Percentiles rank a stretch among this genome's conserved stretches.
Conservation (phyloP, 2,329 filamentous ascomycete genomes). For the Mycosphaerella sp. region DNA sequence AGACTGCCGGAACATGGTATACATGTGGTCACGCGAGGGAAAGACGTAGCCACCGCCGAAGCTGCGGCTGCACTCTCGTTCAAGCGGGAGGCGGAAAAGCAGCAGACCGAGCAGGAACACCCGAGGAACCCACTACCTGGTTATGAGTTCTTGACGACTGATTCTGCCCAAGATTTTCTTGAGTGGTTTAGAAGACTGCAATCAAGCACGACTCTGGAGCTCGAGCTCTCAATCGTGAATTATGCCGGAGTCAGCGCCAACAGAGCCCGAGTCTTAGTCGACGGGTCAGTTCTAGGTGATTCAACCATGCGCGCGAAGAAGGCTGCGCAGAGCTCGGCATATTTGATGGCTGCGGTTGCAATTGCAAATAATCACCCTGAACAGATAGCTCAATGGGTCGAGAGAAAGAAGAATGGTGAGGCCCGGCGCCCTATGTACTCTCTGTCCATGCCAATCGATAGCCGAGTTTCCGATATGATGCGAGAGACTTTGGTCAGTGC, state of each 20-base stretch:
- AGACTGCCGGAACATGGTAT: conserved; percentile 35
- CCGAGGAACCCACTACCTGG: neutral
- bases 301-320: conserved; percentile 32
- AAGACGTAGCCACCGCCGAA: conserved; percentile 30
- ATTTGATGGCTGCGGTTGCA: conserved; percentile 35
- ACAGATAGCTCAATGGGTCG: conserved; percentile 32
- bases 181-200: conserved; percentile 30
- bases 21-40: conserved; percentile 27
- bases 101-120: conserved; percentile 17
- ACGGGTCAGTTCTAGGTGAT: conserved; percentile 28
- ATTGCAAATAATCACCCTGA: conserved; percentile 32
- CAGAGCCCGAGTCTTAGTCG: conserved; percentile 26
- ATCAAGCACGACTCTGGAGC: conserved; percentile 18
- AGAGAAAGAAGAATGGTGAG: conserved; percentile 28
- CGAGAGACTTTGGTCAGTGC: conserved; percentile 33
- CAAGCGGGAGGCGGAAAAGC: conserved; percentile 35
- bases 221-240: conserved; percentile 16
- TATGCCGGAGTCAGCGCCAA: conserved; percentile 5
- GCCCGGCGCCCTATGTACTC: conserved; percentile 30
- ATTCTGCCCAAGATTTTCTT: conserved; percentile 37
- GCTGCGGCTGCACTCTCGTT: conserved; percentile 36
- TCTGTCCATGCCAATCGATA: conserved; percentile 28
- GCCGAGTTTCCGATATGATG: conserved; percentile 34
- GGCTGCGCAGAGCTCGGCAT: conserved; percentile 32
- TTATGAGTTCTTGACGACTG: conserved; percentile 31